Percentiles rank a stretch among this genome's conserved stretches.
Evolutionary conservation across 768 basidiomycete species (phyloP).

Genomic region (Serendipita sp.): DNA sequence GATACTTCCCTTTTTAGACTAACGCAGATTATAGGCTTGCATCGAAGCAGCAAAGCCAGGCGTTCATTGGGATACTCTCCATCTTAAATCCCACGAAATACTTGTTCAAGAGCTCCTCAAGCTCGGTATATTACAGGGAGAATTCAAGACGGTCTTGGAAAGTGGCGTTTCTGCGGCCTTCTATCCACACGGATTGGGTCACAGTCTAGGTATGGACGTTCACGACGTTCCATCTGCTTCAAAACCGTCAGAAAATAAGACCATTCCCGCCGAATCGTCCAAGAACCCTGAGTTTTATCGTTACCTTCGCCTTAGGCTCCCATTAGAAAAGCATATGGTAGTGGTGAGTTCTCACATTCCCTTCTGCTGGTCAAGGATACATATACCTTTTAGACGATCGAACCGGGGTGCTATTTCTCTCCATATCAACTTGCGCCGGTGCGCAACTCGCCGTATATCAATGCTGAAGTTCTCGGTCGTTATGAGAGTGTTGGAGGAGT

Average conservation of each 20-base stretch:
- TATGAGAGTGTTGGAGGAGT: constrained; percentile 84
- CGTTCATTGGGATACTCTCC: constrained; percentile 81
- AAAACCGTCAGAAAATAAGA: constrained; percentile 46
- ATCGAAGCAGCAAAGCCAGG: constrained; percentile 57
- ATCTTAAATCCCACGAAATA: constrained; percentile 64
- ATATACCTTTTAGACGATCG: constrained; percentile 48
- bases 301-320: constrained; percentile 63
- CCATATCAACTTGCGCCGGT: constrained; percentile 55
- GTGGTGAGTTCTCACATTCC: constrained; percentile 38
- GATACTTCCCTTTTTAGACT: background rate
- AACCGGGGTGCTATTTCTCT: constrained; percentile 81
- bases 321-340: constrained; percentile 66
- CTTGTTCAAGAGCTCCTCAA: constrained; percentile 69
- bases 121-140: constrained; percentile 73
- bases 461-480: constrained; percentile 47
- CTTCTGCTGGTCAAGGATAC: background rate
- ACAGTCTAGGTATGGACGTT: constrained; percentile 85
- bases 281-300: constrained; percentile 54
- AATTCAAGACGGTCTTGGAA: constrained; percentile 51
- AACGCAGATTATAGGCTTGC: constrained; percentile 32
- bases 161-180: constrained; percentile 71
- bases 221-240: constrained; percentile 81
- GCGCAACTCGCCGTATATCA: constrained; percentile 46
- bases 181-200: constrained; percentile 84
- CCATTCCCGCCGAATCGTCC: constrained; percentile 19